Evolutionary conservation across 768 basidiomycete species (phyloP), one percentile per base, ranked within the genome.

Genomic region (Galerina marginata): DNA sequence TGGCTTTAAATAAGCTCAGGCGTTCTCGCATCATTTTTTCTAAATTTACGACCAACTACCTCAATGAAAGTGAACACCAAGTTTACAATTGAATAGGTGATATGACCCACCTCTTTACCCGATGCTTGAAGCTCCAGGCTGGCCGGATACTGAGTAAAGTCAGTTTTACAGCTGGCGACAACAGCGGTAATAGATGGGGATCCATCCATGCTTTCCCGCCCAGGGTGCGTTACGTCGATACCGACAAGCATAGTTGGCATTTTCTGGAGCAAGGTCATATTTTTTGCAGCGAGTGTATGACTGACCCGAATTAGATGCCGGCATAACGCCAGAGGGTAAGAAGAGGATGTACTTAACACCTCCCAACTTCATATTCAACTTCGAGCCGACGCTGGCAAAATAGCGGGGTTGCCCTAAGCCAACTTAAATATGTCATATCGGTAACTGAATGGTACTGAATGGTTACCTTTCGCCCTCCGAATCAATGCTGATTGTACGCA

Each of bases 141-240:
- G 1, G 86, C 89, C 0, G 92, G 92, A 72, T 82, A 93, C 51
- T 93, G 91, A 0, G 82, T 84, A 65, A 82, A 92, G 3, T 79
- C 71, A 4, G 60, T 56, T 66, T 94, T 92, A 25, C 83, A 77
- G 61, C 87, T 93, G 1, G 87, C 93, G 5, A 93, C 92, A 16
- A 93, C 90, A 4, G 91, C 93, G 0, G 91, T 91, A 60, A 95
- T 88, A 0, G 90, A 92, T 10, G 92, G 92, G 0, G 89, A 90
- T 6, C 91, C 92, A 20, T 80, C 82, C 62, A 86, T 80, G 58
- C 89, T 91, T 2, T 88, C 88, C 4, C 86, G 87, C n/a, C 92
- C 89, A 23, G 92, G 91, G 73, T 94, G 92, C 1, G 90, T 93
- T 20, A 91, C 90, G 67, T 84, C 92, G 67, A 93, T 91, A 1